Evolutionary conservation across 805 yeast species (phyloP).

Genomic region (Maudiozyma pseudohumilis): DNA sequence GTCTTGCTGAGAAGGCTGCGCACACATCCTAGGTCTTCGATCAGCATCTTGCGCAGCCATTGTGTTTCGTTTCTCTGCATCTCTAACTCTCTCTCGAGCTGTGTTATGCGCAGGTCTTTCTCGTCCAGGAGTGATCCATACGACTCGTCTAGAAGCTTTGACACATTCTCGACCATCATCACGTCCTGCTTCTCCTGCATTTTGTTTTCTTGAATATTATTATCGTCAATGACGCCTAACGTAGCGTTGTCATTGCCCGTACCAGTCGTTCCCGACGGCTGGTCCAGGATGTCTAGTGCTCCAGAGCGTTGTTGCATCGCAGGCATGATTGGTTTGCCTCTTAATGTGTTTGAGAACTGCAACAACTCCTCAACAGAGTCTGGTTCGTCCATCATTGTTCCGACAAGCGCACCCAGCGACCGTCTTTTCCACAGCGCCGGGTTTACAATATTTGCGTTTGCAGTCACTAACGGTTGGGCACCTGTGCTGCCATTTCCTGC

Average conservation of each 20-base stretch:
- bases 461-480: too few species aligned
- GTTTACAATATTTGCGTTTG: not conserved
- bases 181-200: not conserved
- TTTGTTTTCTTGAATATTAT: not conserved
- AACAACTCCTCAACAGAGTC: conserved; percentile 25
- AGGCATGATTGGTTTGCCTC: conserved; percentile 1
- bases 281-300: not conserved
- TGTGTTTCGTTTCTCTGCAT: conserved; percentile 27
- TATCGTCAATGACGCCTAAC: not conserved
- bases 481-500: not conserved
- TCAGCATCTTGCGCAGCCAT: conserved; percentile 29
- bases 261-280: conserved; percentile 1
- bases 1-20: conserved; percentile 24
- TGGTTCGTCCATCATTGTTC: conserved; percentile 22
- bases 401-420: conserved; percentile 19
- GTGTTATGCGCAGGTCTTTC: conserved; percentile 24
- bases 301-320: too few species aligned
- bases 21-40: conserved; percentile 30
- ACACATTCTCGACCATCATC: conserved; percentile 8
- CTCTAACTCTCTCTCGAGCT: conserved; percentile 26
- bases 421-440: conserved; percentile 17
- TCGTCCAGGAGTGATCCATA: conserved; percentile 23
- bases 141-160: conserved; percentile 16
- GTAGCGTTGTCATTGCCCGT: not conserved
- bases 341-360: conserved; percentile 18